Evolutionary conservation across 2,329 filamentous ascomycete genomes (phyloP), one percentile per base, ranked within the genome.

Genomic region (Fusarium domesticum): DNA sequence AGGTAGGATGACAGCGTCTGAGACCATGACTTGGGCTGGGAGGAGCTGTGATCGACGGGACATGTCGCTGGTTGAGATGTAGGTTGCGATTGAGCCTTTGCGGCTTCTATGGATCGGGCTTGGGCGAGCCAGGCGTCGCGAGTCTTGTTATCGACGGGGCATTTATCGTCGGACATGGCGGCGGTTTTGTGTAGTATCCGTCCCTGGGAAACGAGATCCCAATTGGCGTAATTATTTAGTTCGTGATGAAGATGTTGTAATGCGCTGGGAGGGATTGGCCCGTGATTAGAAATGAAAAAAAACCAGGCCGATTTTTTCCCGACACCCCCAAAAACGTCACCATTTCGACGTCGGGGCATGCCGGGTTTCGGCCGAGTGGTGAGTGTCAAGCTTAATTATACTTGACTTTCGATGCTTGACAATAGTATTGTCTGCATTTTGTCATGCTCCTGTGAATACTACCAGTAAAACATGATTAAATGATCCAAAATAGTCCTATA

Each of bases 71-170:
- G 37, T 11, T 39, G 42, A 32, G 59, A 47, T 42, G 16, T 40
- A 39, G 1, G 42, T 3, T 56, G 48, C 12, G 63, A 50, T 49
- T 64, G 56, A 7, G 56, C 39, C 37, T 59, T 63, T 58, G 68
- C 53, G 51, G 67, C 56, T 59, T 69, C 70, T 66, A 76, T 70
- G 63, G 80, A 68, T 50, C 70, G 72, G 32, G 84, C 82, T 62
- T 89, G 82, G 45, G 78, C 75, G 30, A 97, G 78, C 92, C 92
- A 98, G 59, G 85, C 82, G 60, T 90, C 86, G 59, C 93, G 85
- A 40, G 89, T 86, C 61, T 89, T 87, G 70, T 91, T 87, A 70
- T 97, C 91, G 61, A 97, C 89, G 5, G 93, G 93, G 62, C 93
- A 97, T 35, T 48, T 50, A 42, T 59, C 54, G 44, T 59, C 61